phyloP scores from a whole-genome alignment of 768 basidiomycete genomes.

The Lentinula sp. region DNA sequence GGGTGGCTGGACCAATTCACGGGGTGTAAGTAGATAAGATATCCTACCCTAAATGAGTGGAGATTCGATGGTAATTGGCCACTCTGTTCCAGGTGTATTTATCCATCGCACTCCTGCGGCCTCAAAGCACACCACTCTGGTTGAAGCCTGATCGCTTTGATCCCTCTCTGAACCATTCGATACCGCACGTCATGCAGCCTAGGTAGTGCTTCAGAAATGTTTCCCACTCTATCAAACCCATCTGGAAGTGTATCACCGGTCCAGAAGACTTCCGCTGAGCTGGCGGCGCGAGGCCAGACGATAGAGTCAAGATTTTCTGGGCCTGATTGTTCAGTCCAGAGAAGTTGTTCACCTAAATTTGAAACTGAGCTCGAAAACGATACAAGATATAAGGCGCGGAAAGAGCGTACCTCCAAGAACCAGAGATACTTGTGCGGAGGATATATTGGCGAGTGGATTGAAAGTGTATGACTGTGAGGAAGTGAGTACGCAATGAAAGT shows the following conservation, averaged over 20 bases:
- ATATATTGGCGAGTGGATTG: slow-evolving; percentile 41
- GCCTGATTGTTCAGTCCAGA: slow-evolving; percentile 46
- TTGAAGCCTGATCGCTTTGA: slow-evolving; percentile 36
- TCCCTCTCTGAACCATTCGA: slow-evolving; percentile 38
- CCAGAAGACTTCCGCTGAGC: slow-evolving; percentile 52
- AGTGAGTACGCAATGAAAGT: background rate
- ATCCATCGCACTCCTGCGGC: slow-evolving; percentile 30
- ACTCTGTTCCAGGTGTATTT: background rate
- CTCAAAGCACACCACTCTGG: slow-evolving; percentile 48
- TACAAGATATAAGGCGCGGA: background rate
- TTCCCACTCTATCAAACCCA: background rate
- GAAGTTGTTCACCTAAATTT: slow-evolving; percentile 29
- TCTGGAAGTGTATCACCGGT: slow-evolving; percentile 23
- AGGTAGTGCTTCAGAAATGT: slow-evolving; percentile 13
- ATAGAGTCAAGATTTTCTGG: slow-evolving; percentile 41
- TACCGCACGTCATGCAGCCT: slow-evolving; percentile 41
- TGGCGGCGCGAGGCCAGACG: slow-evolving; percentile 42
- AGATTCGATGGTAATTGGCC: too few species aligned
- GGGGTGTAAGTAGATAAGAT: background rate
- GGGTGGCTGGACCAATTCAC: background rate
- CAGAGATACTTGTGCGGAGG: slow-evolving; percentile 24
- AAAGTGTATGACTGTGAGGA: slow-evolving; percentile 36
- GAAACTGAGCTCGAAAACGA: background rate
- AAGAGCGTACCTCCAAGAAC: slow-evolving; percentile 32
- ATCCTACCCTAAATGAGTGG: too few species aligned